Evolutionary conservation across 164 flowering plant genomes (phyloP).

Genomic region (Cinnamomum chago): DNA sequence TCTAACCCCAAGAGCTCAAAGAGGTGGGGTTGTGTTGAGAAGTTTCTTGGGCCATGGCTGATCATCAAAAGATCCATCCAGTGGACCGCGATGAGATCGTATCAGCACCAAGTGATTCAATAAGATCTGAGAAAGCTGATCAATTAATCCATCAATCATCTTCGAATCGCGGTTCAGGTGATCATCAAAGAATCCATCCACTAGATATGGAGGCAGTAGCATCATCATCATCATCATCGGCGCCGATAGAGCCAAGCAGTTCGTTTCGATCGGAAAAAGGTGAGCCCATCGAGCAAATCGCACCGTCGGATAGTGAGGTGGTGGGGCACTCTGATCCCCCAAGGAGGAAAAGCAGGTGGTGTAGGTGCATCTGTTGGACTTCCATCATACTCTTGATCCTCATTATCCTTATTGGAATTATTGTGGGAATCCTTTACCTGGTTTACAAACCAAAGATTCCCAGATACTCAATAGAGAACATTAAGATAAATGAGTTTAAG

Average conservation of each 20-base stretch:
- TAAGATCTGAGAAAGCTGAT: slow-evolving; percentile 43
- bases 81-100: slow-evolving; percentile 36
- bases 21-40: no score
- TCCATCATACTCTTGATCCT: slow-evolving; percentile 36
- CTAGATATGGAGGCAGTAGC: background rate
- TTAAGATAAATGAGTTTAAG: slow-evolving; percentile 40
- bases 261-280: background rate
- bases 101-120: slow-evolving; percentile 26
- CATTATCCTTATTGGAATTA: slow-evolving; percentile 31
- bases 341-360: slow-evolving; percentile 34
- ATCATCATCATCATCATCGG: slow-evolving; percentile 14
- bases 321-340: slow-evolving; percentile 37
- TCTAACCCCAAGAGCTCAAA: no score
- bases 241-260: background rate
- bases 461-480: slow-evolving; percentile 49
- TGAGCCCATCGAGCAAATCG: background rate
- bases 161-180: background rate
- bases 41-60: slow-evolving; percentile 28
- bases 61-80: slow-evolving; percentile 55
- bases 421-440: slow-evolving; percentile 44
- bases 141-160: slow-evolving; percentile 11
- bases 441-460: slow-evolving; percentile 71
- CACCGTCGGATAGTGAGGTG: slow-evolving; percentile 15
- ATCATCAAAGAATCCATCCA: background rate
- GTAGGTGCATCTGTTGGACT: slow-evolving; percentile 61